Evolutionary conservation across 2,329 filamentous ascomycete species (phyloP).

Genomic region (Sclerotinia minor): DNA sequence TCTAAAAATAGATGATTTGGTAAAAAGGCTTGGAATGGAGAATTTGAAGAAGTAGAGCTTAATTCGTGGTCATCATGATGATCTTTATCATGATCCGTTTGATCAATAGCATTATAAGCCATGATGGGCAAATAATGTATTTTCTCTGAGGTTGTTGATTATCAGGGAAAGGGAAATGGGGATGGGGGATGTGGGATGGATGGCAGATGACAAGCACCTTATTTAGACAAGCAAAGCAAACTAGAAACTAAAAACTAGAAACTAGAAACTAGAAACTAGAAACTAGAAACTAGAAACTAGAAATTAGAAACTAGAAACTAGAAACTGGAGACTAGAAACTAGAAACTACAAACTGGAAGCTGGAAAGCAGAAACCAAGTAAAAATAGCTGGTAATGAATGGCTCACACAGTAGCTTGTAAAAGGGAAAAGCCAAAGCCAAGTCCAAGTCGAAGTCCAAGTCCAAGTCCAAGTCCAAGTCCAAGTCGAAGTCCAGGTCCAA

Average conservation of each 20-base stretch:
- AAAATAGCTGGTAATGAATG: neutral
- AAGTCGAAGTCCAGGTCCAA: neutral
- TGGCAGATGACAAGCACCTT: constrained; percentile 7
- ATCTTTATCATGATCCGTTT: constrained; percentile 24
- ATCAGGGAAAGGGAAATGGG: neutral
- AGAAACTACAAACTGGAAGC: neutral
- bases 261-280: too few species aligned
- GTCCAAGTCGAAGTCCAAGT: neutral
- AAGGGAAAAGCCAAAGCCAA: neutral
- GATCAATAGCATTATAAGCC: constrained; percentile 28
- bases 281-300: too few species aligned
- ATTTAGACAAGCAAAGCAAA: constrained; percentile 1
- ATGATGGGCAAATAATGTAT: constrained; percentile 24
- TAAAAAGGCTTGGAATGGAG: constrained; percentile 24
- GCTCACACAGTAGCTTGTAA: neutral
- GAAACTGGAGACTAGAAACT: neutral
- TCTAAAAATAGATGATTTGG: constrained; percentile 35
- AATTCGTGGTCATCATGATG: constrained; percentile 15
- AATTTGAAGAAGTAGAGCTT: constrained; percentile 8
- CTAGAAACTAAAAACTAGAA: neutral
- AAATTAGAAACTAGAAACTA: too few species aligned
- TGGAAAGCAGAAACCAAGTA: too few species aligned
- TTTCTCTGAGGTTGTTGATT: constrained; percentile 18
- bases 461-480: neutral
- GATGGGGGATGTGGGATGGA: neutral